Evolutionary conservation across 2,329 filamentous ascomycete genomes (phyloP), one percentile per base, ranked within the genome.

Genomic region (Colletotrichum cereale): DNA sequence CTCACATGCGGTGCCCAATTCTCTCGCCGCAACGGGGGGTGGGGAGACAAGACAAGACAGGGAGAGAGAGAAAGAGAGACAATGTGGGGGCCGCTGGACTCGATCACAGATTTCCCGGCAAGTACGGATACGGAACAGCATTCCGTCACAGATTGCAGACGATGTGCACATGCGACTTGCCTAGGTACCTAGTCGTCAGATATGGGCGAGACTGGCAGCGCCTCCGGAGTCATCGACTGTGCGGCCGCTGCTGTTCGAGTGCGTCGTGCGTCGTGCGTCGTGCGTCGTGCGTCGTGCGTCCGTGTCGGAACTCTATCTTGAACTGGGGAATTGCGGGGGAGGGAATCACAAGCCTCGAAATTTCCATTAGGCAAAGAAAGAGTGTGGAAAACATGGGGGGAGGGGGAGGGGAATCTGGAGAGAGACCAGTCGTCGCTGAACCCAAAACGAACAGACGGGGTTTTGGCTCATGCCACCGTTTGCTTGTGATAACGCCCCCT

Each of bases 271-370:
- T 36, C n/a, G 55, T 29, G 38, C 60, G 31, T 36, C n/a, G 38
- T 40, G 66, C 47, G 55, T 66, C 44, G 38, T 40, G 66, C 47
- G 55, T 66, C 44, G 55, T 29, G 38, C 60, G 31, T 36, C n/a
- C 7, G 47, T 50, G 65, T 50, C 63, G 57, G 68, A 71, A 71
- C 65, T 68, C 65, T 68, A 71, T 71, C 68, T 68, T 58, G 58
- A 60, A 71, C 65, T 52, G 34, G 64, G 64, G 3, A 24, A 60
- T 62, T 71, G 52, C 68, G 68, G 68, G 68, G 67, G 38, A 58
- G 29, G 36, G 24, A n/a, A 53, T 71, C 68, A 71, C 68, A 71
- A 71, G 68, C 62, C 18, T 56, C 26, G 62, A 44, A 16, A 48
- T 34, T 38, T 38, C 12, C 34, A 38, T 26, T 24, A 38, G 21